A percentile compares a stretch with the other conserved stretches of the same genome.
These are phyloP conservation scores for Ogataea neopini DNA, from an alignment of 805 yeast genomes.

Conservation along the genomic window DNA sequence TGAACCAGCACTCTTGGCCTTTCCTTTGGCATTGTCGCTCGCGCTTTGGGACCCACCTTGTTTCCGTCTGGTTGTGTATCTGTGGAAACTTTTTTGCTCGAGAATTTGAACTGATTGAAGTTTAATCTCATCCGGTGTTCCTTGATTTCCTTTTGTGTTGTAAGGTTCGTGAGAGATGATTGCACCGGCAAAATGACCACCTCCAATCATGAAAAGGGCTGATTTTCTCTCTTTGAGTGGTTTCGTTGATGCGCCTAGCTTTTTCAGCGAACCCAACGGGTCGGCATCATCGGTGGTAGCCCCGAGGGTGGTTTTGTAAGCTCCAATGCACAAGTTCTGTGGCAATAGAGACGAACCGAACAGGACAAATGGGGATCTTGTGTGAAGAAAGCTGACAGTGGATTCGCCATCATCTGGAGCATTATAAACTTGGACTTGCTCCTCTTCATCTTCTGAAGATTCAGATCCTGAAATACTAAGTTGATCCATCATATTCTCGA, in stretches of 20 bases:
- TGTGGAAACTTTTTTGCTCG: constrained; percentile 83
- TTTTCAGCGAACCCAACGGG: constrained; percentile 52
- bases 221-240: constrained; percentile 44
- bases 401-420: constrained; percentile 29
- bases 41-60: constrained; percentile 98
- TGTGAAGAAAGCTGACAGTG: constrained; percentile 54
- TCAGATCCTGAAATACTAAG: constrained; percentile 62
- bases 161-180: constrained; percentile 72
- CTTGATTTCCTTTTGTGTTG: constrained; percentile 56
- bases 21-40: constrained; percentile 87
- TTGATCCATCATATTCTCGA: constrained; percentile 53
- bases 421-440: not conserved
- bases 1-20: constrained; percentile 96
- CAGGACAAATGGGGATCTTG: constrained; percentile 68
- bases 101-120: constrained; percentile 67
- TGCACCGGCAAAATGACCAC: constrained; percentile 98
- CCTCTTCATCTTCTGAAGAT: constrained; percentile 24
- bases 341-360: constrained; percentile 53
- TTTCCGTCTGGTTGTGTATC: constrained; percentile 94
- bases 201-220: constrained; percentile 91
- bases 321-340: constrained; percentile 54
- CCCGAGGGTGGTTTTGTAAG: constrained; percentile 64
- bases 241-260: constrained; percentile 18
- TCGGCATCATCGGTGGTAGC: constrained; percentile 37
- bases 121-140: constrained; percentile 47